phyloP scores from a whole-genome alignment of 2,329 filamentous ascomycete species.

The Botryotinia narcissicola region DNA sequence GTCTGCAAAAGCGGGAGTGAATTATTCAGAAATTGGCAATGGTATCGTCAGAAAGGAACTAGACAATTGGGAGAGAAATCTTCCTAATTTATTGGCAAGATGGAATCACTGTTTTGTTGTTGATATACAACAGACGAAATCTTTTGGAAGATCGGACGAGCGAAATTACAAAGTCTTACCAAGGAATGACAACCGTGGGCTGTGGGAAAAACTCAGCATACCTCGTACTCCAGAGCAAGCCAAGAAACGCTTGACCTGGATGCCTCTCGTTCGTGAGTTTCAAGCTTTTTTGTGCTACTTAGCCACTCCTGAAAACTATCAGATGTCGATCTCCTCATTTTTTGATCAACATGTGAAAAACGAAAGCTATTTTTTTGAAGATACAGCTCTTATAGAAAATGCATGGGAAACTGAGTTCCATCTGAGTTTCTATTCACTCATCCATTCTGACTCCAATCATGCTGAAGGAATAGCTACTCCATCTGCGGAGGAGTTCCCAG shows the following conservation, averaged over 20 bases:
- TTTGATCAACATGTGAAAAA: neutral
- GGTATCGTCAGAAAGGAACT: neutral
- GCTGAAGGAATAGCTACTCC: neutral
- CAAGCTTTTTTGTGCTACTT: neutral
- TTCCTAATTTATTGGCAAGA: fast-evolving
- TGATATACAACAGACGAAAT: neutral
- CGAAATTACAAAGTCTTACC: fast-evolving
- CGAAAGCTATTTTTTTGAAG: neutral
- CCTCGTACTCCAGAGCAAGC: neutral
- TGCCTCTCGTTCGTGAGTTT: neutral
- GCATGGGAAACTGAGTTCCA: neutral
- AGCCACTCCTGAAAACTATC: neutral
- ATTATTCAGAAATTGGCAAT: neutral
- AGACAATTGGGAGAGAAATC: fast-evolving
- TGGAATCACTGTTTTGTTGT: neutral
- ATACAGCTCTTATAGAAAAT: neutral
- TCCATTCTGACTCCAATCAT: neutral
- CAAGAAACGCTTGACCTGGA: neutral
- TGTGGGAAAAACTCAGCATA: too few relatives aligned
- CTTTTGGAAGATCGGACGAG: fast-evolving
- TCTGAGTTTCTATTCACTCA: neutral
- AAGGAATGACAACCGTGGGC: fast-evolving
- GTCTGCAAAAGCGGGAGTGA: fast-evolving
- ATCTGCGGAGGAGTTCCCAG: neutral
- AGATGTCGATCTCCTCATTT: neutral